These are phyloP conservation scores for Blastobotrys capitulatus DNA, from an alignment of 1,139 yeast species.

Conservation along the genomic window DNA sequence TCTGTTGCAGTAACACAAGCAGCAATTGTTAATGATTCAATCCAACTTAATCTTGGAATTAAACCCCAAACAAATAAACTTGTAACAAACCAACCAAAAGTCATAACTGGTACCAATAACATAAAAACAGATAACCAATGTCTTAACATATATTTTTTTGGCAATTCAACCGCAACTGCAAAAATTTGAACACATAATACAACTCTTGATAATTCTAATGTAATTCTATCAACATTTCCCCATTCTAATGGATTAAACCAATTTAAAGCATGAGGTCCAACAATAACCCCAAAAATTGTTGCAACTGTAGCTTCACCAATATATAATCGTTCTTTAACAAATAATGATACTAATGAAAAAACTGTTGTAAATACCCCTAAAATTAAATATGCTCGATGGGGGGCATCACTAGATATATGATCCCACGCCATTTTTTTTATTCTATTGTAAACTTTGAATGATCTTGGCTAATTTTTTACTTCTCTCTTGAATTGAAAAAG, in stretches of 20 bases:
- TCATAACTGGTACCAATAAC: constrained; percentile 87
- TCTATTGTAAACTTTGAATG: too few relatives aligned
- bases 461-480: too few relatives aligned
- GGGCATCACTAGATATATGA: constrained; percentile 41
- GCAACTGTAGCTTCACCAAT: constrained; percentile 95
- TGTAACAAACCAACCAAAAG: constrained; percentile 85
- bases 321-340: constrained; percentile 81
- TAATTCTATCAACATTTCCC: constrained; percentile 86
- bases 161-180: constrained; percentile 96
- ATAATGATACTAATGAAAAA: constrained; percentile 84
- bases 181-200: constrained; percentile 91
- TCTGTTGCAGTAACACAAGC: constrained; percentile 98
- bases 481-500: too few relatives aligned
- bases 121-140: constrained; percentile 84
- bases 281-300: constrained; percentile 80
- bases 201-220: constrained; percentile 82
- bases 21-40: constrained; percentile 71
- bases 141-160: constrained; percentile 83
- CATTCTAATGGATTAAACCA: constrained; percentile 88
- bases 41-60: constrained; percentile 75
- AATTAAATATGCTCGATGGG: constrained; percentile 91
- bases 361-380: constrained; percentile 84
- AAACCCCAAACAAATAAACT: constrained; percentile 82
- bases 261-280: constrained; percentile 86
- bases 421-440: constrained; percentile 36